These are phyloP conservation scores for Rhodosorus marinus DNA, from an alignment of 23 red algal species.

Conservation along the genomic window DNA sequence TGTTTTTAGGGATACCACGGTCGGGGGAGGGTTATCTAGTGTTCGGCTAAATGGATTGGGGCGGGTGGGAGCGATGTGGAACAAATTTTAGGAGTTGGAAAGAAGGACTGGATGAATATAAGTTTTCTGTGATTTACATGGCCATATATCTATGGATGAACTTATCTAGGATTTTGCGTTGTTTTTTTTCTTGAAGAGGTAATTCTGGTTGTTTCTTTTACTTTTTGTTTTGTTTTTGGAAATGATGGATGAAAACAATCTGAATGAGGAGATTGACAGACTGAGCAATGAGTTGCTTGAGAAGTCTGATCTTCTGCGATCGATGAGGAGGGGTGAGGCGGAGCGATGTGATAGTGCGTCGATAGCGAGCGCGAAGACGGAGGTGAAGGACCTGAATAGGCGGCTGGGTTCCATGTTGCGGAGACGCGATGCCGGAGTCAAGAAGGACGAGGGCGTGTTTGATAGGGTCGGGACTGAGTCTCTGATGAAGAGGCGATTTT, in stretches of 20 bases:
- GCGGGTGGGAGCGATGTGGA: no score
- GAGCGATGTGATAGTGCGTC: not conserved
- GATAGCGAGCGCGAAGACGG: not conserved
- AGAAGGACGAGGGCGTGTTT: not conserved
- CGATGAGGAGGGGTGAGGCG: not conserved
- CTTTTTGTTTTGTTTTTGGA: not conserved
- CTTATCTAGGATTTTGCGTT: not conserved
- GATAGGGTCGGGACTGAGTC: constrained; percentile 24
- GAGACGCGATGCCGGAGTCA: not conserved
- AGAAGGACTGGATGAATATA: no score
- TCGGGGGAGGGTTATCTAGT: no score
- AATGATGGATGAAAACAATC: not conserved
- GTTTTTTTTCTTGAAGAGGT: not conserved
- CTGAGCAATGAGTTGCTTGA: no score
- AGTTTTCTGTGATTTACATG: not conserved
- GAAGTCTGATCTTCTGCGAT: not conserved
- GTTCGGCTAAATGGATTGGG: no score
- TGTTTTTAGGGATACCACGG: no score
- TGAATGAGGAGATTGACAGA: constrained; percentile 1
- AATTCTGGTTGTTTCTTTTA: not conserved
- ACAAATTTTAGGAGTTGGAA: no score
- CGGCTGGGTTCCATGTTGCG: not conserved
- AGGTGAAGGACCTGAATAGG: constrained; percentile 3
- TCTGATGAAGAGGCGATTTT: constrained; percentile 63
- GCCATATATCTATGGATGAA: not conserved